Conservation (phyloP, 371 early-diverging fungal species). For the Parasitella parasitica region DNA sequence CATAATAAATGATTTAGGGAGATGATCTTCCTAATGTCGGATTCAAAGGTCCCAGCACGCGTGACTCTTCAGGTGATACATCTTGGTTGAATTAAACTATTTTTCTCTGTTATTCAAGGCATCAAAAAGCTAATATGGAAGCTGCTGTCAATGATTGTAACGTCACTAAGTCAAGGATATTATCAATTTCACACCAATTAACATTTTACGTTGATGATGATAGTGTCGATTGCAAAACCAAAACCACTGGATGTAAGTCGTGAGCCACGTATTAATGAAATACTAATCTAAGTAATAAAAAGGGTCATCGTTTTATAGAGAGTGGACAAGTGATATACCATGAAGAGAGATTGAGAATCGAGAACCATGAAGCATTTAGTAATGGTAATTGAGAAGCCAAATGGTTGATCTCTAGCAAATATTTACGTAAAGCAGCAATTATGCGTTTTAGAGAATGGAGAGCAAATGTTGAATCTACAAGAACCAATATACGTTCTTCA, state of each 20-base stretch:
- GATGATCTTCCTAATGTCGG: background rate
- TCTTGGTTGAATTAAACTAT: background rate
- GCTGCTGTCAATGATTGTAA: background rate
- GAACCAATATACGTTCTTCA: background rate
- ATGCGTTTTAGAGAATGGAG: conserved; percentile 22
- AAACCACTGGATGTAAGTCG: background rate
- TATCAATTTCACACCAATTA: background rate
- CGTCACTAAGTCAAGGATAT: background rate
- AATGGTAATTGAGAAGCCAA: background rate
- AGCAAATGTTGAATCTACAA: conserved; percentile 1
- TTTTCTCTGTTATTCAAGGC: background rate
- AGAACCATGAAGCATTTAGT: background rate
- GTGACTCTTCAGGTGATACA: conserved; percentile 1
- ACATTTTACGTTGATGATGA: background rate
- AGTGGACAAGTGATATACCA: background rate
- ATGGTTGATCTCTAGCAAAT: background rate
- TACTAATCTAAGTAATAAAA: background rate
- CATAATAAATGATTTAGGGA: background rate
- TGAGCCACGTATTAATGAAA: background rate
- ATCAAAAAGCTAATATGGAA: background rate
- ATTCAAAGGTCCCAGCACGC: background rate
- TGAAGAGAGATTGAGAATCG: background rate
- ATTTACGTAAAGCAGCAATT: conserved; percentile 1
- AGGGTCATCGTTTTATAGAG: conserved; percentile 2
- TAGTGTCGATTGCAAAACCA: background rate